Evolutionary conservation across 177 flowering plant species (phyloP).

Genomic region (Vitis hybrid): DNA sequence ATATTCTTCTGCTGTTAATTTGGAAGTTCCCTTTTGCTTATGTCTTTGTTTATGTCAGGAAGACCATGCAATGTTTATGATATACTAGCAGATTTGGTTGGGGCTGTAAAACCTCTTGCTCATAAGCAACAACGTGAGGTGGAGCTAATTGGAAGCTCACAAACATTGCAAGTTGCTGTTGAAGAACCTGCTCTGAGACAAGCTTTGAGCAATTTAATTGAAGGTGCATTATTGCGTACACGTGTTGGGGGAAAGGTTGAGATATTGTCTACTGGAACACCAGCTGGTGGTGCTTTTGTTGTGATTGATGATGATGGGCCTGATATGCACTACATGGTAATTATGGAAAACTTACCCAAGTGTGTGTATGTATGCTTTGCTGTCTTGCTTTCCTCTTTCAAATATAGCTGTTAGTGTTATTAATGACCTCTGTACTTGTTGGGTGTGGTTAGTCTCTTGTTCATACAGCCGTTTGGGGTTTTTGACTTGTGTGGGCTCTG

Average conservation of each 20-base stretch:
- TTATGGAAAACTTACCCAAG: neutral
- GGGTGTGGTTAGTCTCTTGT: too few species aligned
- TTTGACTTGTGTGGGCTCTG: too few species aligned
- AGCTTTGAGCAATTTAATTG: slow-evolving; percentile 92
- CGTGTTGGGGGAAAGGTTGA: slow-evolving; percentile 80
- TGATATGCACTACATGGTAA: slow-evolving; percentile 96
- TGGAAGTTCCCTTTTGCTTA: slow-evolving; percentile 25
- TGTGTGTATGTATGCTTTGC: too few species aligned
- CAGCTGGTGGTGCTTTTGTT: slow-evolving; percentile 85
- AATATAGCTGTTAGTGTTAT: too few species aligned
- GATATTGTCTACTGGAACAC: slow-evolving; percentile 64
- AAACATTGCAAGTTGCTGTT: slow-evolving; percentile 55
- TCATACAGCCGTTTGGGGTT: too few species aligned
- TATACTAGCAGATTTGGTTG: slow-evolving; percentile 72
- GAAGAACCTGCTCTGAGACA: slow-evolving; percentile 90
- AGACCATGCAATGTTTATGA: slow-evolving; percentile 88
- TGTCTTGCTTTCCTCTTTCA: too few species aligned
- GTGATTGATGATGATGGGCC: slow-evolving; percentile 95
- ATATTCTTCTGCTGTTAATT: neutral
- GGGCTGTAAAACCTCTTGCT: slow-evolving; percentile 75
- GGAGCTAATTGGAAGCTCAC: slow-evolving; percentile 52
- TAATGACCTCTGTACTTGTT: too few species aligned
- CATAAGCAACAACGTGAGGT: slow-evolving; percentile 59
- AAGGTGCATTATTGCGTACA: slow-evolving; percentile 87
- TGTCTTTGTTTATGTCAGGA: slow-evolving; percentile 61